Conservation (phyloP, 2,329 filamentous ascomycete species). For the Didymella pinodella region DNA sequence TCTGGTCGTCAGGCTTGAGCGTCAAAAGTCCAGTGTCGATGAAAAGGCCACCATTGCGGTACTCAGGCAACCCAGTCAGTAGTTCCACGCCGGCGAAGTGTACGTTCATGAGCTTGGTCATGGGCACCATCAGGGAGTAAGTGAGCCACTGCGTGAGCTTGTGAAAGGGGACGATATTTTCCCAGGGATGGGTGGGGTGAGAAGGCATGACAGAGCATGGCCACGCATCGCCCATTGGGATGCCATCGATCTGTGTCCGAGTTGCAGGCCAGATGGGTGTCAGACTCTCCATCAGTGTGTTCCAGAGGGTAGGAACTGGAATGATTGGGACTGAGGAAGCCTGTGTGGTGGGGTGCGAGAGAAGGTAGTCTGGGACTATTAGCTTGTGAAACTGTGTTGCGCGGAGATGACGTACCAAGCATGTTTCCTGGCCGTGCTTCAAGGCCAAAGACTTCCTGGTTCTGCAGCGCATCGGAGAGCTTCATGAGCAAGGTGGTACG, state of each 20-base stretch:
- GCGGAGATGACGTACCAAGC: constrained; percentile 69
- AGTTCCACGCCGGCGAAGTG: constrained; percentile 82
- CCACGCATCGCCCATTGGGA: constrained; percentile 93
- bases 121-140: constrained; percentile 91
- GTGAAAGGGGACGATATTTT: constrained; percentile 88
- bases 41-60: constrained; percentile 88
- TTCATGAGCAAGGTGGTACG: constrained; percentile 79
- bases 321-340: constrained; percentile 89
- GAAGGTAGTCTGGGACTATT: constrained; percentile 75
- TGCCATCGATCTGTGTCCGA: constrained; percentile 84
- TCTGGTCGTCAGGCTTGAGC: constrained; percentile 73
- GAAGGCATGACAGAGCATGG: constrained; percentile 85
- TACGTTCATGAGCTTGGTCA: constrained; percentile 77
- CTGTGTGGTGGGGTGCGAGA: constrained; percentile 88
- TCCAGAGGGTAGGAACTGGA: constrained; percentile 87
- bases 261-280: constrained; percentile 87
- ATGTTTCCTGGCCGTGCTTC: constrained; percentile 91
- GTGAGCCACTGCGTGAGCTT: constrained; percentile 91
- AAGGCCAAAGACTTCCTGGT: constrained; percentile 82
- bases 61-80: constrained; percentile 87
- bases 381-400: constrained; percentile 10
- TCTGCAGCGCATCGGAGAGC: constrained; percentile 78
- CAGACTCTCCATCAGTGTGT: constrained; percentile 85
- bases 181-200: constrained; percentile 74
- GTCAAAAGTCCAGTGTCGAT: constrained; percentile 83